Evolutionary conservation across 2,329 filamentous ascomycete genomes (phyloP).

Genomic region (Diaporthe longicolla): DNA sequence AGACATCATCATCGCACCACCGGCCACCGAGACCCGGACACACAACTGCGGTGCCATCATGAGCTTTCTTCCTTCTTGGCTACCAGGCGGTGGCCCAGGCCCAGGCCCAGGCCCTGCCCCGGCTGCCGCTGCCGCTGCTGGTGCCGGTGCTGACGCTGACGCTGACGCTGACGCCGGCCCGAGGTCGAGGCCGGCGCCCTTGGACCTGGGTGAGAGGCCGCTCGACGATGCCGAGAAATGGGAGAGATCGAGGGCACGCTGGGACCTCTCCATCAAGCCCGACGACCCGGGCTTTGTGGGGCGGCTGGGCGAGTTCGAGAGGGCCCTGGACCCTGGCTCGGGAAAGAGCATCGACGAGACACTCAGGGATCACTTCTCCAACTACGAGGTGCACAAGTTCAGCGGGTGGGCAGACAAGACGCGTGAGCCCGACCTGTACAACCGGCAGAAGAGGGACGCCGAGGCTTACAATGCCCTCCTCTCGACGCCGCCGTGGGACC

Average conservation of each 20-base stretch:
- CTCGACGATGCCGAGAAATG: conserved; percentile 21
- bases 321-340: conserved; percentile 1
- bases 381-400: conserved; percentile 36
- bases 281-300: neutral
- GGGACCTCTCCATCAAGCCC: conserved; percentile 28
- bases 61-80: neutral
- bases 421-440: conserved; percentile 17
- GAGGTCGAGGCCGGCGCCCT: neutral
- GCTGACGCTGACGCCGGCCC: neutral
- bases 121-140: neutral
- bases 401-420: conserved; percentile 36
- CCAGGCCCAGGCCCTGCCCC: neutral
- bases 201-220: neutral
- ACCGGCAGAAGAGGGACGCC: conserved; percentile 26
- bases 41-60: conserved; percentile 14
- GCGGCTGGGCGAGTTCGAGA: conserved; percentile 4
- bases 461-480: neutral
- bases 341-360: conserved; percentile 31
- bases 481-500: conserved; percentile 4
- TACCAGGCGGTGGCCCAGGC: neutral
- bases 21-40: neutral
- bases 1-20: neutral
- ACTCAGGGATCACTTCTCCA: conserved; percentile 26
- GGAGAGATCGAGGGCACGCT: conserved; percentile 31
- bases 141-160: neutral